Conservation (phyloP, 306 rosid species). For the Vigna unguiculata region DNA sequence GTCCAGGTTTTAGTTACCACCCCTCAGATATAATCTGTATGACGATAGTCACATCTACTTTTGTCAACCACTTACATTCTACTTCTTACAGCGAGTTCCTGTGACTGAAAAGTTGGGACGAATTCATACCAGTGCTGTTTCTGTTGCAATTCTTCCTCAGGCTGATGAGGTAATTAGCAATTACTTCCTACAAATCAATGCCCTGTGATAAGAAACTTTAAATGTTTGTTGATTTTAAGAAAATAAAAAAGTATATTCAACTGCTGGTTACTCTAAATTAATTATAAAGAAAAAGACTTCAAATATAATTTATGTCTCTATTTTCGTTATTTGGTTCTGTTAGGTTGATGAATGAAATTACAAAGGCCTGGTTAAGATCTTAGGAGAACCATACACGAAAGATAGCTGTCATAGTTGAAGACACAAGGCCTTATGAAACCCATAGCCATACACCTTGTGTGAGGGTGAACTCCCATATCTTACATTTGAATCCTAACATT, state of each 20-base stretch:
- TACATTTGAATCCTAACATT: not conserved
- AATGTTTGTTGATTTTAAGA: slow-evolving; percentile 24
- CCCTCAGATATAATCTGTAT: slow-evolving; percentile 31
- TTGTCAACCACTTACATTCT: slow-evolving; percentile 40
- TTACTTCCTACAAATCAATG: slow-evolving; percentile 27
- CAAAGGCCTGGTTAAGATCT: slow-evolving; percentile 29
- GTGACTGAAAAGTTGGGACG: slow-evolving; percentile 95
- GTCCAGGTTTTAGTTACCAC: slow-evolving; percentile 73
- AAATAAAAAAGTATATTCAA: slow-evolving; percentile 7
- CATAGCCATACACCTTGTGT: not conserved
- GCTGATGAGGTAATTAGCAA: slow-evolving; percentile 82
- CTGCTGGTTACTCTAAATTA: slow-evolving; percentile 16
- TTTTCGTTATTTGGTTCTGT: not conserved
- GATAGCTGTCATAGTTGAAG: not conserved
- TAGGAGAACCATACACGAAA: not conserved
- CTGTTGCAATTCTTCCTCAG: slow-evolving; percentile 97
- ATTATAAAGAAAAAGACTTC: slow-evolving; percentile 10
- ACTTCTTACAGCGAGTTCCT: slow-evolving; percentile 77
- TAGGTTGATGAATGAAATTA: slow-evolving; percentile 16
- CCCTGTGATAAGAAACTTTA: slow-evolving; percentile 21
- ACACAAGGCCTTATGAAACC: not conserved
- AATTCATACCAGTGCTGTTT: slow-evolving; percentile 93
- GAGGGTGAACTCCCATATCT: not conserved
- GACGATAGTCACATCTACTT: slow-evolving; percentile 4
- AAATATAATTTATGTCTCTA: slow-evolving; percentile 6